These are phyloP conservation scores for Toxoplasma gondii DNA, from an alignment of 169 alveolate species.

Conservation along the genomic window DNA sequence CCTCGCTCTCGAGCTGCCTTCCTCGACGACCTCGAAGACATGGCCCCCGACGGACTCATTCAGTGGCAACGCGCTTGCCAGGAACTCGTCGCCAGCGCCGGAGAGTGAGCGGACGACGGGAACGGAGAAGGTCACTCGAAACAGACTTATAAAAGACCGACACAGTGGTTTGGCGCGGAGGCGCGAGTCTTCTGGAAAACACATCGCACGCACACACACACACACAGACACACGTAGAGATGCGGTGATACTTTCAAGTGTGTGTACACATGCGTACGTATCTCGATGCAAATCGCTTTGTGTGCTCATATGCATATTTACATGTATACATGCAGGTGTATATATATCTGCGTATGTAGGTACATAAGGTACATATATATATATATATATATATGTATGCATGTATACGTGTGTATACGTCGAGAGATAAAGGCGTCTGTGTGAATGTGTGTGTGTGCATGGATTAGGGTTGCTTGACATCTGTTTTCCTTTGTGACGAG, in stretches of 20 bases:
- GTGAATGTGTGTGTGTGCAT: slow-evolving; percentile 6
- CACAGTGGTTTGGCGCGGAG: too few species aligned
- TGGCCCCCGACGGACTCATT: slow-evolving; percentile 66
- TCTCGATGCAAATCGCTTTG: too few species aligned
- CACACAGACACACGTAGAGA: not conserved
- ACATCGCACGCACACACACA: too few species aligned
- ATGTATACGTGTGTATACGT: not conserved
- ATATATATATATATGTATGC: slow-evolving; percentile 8
- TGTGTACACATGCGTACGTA: too few species aligned
- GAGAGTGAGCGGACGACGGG: slow-evolving; percentile 43
- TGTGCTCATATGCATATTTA: too few species aligned
- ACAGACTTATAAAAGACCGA: too few species aligned
- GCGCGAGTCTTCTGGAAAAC: too few species aligned
- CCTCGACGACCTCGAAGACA: slow-evolving; percentile 66
- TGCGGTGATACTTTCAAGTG: too few species aligned
- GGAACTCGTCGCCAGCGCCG: slow-evolving; percentile 44
- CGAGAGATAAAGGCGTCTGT: not conserved
- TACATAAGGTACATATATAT: not conserved
- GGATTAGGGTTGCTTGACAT: not conserved
- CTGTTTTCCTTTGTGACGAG: too few species aligned
- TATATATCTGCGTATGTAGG: not conserved
- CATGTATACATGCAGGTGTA: not conserved
- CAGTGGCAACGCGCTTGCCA: slow-evolving; percentile 67
- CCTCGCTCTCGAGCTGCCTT: slow-evolving; percentile 57
- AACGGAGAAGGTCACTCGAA: too few species aligned